Evolutionary conservation across 257 asterid genomes (phyloP), one percentile per base, ranked within the genome.

Genomic region (Verbascum thapsus): DNA sequence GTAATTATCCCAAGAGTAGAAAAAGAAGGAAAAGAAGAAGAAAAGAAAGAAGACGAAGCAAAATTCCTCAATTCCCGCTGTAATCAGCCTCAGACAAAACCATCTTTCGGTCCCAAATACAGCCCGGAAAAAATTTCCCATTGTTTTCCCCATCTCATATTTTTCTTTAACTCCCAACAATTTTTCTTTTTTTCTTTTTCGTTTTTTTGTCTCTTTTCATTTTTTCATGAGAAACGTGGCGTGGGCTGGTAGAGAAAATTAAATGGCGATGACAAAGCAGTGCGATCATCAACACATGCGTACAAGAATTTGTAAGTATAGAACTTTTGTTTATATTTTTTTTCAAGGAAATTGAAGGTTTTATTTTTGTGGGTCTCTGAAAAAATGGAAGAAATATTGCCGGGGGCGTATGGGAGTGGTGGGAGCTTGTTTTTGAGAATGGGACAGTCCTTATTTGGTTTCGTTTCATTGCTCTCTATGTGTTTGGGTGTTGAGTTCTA

Each of bases 381-480:
- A 55, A 63, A 60, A 34, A 84, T 84, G 91, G 91, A 79, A 47
- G 83, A 81, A 42, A n/a, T n/a, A n/a, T 53, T 81, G 65, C 91
- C 88, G 12, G 88, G 91, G 35, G 66, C 84, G 58, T 39, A 81
- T 12, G 91, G 91, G 32, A 81, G 86, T 6, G 75, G 86, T 55
- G 88, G 82, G 51, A 81, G 91, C 69, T 73, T 84, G 73, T 86
- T 80, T 51, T 57, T 84, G 72, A 75, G 91, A 72, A 66, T 81
- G 43, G 91, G 88, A 66, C 91, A 84, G 68, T 73, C 83, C 32
- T 6, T 77, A 7, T 81, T 84, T 65, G 80, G 88, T 11, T 54
- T 79, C 63, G 81, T 86, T 68, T 81, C 91, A 23, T 77, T 84
- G 58, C 82, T 84, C 23, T 84, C 81, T 70, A 84, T 84, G 88